Evolutionary conservation across 78 protist species (phyloP), one percentile per base, ranked within the genome.

Genomic region (Dictyostelium firmibasis): DNA sequence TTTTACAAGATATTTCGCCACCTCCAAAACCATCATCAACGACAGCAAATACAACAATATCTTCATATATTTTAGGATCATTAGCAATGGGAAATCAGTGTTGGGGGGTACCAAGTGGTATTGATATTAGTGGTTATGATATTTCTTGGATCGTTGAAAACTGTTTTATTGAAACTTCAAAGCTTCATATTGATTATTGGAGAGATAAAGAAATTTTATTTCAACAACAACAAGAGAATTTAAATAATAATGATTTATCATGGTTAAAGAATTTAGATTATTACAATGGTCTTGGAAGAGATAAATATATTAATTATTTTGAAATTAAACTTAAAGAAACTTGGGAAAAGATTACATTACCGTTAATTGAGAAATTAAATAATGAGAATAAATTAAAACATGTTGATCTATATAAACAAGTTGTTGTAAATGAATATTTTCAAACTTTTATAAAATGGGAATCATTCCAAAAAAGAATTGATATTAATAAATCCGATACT

Each of bases 1-100:
- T 81, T 14, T 23, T 81, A 31, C 67, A 81, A 25, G 70, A 81
- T 81, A 14, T 81, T 25, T 43, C 85, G n/a, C 72, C 72, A 62
- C 36, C 75, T 57, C 27, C 27, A 20, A 0, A 14, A 18, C 64
- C 64, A 57, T 20, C 27, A 20, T 3, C 67, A 41, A 25, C 29
- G 9, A 14, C n/a, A 16, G 11, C 36, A 14, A 2, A 31, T 35
- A 13, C 0, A 77, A 3, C 25, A 44, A 10, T 35, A 67, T 27
- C 74, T 1, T 64, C 74, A 33, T 36, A 75, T 20, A 75, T 75
- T 75, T 27, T 29, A 18, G 47, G 25, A 75, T 36, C 41, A 75
- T 75, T 67, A 11, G 75, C 75, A 20, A n/a, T 81, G 70, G 85
- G 85, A 16, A 81, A 81, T 50, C 85, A 81, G 16, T 81, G 85